A percentile compares a stretch with the other conserved stretches of the same genome.
These are phyloP conservation scores for Echium plantagineum DNA, from an alignment of 257 asterid species.

Conservation along the genomic window DNA sequence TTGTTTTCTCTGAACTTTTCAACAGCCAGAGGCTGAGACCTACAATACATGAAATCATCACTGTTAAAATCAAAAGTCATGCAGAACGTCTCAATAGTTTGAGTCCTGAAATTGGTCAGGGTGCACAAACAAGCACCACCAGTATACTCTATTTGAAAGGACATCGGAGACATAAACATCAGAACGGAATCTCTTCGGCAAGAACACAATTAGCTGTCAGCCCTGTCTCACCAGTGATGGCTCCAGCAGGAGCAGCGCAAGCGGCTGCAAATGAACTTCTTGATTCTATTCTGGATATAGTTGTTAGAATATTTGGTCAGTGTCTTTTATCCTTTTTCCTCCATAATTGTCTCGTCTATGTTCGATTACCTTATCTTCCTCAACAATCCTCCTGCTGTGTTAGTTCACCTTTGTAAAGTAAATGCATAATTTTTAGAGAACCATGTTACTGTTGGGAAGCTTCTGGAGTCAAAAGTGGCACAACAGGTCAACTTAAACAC, in stretches of 20 bases:
- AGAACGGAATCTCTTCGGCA: conserved; percentile 52
- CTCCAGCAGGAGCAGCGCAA: conserved; percentile 91
- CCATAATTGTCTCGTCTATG: not conserved
- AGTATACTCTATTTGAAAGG: conserved; percentile 69
- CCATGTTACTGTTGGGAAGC: conserved; percentile 96
- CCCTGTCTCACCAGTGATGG: conserved; percentile 89
- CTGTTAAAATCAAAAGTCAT: conserved; percentile 73
- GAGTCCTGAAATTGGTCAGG: conserved; percentile 51
- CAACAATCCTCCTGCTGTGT: conserved; percentile 6
- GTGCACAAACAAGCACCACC: conserved; percentile 40
- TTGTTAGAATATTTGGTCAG: conserved; percentile 80
- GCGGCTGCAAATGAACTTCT: conserved; percentile 80
- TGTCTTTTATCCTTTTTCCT: conserved; percentile 9
- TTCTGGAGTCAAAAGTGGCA: conserved; percentile 83
- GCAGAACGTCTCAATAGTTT: conserved; percentile 46
- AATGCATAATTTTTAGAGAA: conserved; percentile 51
- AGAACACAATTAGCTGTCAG: conserved; percentile 69
- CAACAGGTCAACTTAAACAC: conserved; percentile 84
- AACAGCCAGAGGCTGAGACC: conserved; percentile 90
- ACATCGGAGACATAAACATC: conserved; percentile 56
- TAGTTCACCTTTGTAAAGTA: not conserved
- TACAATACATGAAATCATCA: conserved; percentile 79
- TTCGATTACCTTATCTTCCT: too few species aligned
- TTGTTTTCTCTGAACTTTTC: conserved; percentile 7
- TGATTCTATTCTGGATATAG: conserved; percentile 69